Evolutionary conservation across 495 filamentous ascomycete genomes (phyloP), one percentile per base, ranked within the genome.

Genomic region (Neurospora sp.): DNA sequence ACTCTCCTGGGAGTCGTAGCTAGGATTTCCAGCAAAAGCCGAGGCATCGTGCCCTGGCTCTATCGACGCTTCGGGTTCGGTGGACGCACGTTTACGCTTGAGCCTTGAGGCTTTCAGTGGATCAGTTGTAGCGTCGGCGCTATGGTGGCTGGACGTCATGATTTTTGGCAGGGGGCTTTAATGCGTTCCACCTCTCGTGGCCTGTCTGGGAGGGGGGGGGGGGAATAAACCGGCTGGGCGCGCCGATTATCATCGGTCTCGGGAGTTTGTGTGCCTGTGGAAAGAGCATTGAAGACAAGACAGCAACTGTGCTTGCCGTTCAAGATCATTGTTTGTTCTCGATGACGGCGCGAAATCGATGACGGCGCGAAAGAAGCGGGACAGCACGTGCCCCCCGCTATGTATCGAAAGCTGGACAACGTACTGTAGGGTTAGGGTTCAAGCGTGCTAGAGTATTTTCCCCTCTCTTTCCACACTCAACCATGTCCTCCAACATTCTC

Each of bases 311-410:
- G 45, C 45, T 53, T 73, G 53, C 69, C 22, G 16, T 69, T 59
- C 44, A 71, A 22, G 74, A 39, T 37, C 37, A 22, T 38, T 14
- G 40, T 27, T n/a, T 37, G 42, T 39, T 53, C 61, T 39, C 35
- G 14, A 22, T 74, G 69, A 71, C 69, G 65, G 75, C 81, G 75
- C 82, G 80, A 83, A 80, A 82, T 37, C 41, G 14, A 22, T 74
- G 69, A 71, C 69, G 65, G 74, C 81, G 74, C 82, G 80, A 83
- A 81, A 83, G 68, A 77, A 74, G 74, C 79, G 74, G 81, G 82
- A 71, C 69, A 75, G 65, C 82, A 85, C 82, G 82, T 85, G 83
- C 65, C 69, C 12, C 35, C 35, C 35, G 35, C 35, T 37, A 37
- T 37, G 35, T 37, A 37, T 37, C 35, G 35, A 37, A 37, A 37